Conservation (phyloP, 306 rosid species). For the Acacia confusa region DNA sequence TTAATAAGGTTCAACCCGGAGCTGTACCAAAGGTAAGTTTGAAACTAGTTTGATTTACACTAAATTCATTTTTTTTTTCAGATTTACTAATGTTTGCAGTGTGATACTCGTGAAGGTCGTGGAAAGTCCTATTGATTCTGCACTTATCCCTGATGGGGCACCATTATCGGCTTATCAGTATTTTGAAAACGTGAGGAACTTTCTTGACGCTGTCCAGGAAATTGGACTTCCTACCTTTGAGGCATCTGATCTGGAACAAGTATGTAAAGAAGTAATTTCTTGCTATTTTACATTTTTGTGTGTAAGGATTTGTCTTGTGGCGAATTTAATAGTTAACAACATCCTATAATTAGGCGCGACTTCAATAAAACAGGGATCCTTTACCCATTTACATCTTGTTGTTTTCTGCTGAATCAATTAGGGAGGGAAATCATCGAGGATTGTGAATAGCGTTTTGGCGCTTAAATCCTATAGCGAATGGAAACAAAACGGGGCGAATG, state of each 20-base stretch:
- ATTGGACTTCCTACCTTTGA: constrained; percentile 89
- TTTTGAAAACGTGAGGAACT: constrained; percentile 93
- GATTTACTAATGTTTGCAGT: not conserved
- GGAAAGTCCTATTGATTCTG: constrained; percentile 86
- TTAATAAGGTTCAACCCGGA: constrained; percentile 82
- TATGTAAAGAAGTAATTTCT: constrained; percentile 40
- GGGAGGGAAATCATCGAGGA: constrained; percentile 94
- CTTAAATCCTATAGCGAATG: constrained; percentile 86
- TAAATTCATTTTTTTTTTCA: not conserved
- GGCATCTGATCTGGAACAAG: constrained; percentile 97
- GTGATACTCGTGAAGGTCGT: constrained; percentile 62
- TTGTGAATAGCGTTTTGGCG: constrained; percentile 75
- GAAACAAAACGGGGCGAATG: constrained; percentile 80
- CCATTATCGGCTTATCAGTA: constrained; percentile 91
- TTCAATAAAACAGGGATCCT: not conserved
- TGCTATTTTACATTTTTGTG: not conserved
- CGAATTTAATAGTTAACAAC: constrained; percentile 13
- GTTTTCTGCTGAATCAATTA: constrained; percentile 32
- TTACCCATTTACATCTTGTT: not conserved
- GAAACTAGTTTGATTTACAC: constrained; percentile 10
- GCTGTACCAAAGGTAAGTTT: constrained; percentile 76
- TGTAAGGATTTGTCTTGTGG: not conserved
- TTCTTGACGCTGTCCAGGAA: constrained; percentile 75
- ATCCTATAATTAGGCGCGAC: constrained; percentile 12
- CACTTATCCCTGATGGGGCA: constrained; percentile 77